phyloP scores from a whole-genome alignment of 2,329 filamentous ascomycete species.

The Diplodia mutila region DNA sequence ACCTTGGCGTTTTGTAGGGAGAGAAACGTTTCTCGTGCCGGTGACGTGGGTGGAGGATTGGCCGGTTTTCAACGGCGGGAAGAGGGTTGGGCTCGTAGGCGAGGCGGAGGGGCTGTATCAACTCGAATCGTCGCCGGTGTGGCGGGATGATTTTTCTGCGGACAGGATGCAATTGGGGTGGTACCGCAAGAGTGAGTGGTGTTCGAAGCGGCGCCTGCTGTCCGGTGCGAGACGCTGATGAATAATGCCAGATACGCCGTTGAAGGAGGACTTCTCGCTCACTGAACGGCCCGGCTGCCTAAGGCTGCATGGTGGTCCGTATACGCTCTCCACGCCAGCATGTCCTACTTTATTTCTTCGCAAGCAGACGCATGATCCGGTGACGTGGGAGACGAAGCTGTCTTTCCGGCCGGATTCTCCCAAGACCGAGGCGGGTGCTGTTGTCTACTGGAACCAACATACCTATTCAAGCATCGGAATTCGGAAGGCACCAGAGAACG shows the following conservation, averaged over 20 bases:
- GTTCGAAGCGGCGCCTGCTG: background rate
- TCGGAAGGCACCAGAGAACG: conserved; percentile 29
- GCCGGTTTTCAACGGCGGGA: conserved; percentile 56
- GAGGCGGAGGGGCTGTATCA: conserved; percentile 9
- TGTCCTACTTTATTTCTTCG: conserved; percentile 58
- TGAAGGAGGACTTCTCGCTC: conserved; percentile 53
- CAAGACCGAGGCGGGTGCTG: conserved; percentile 57
- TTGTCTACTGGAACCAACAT: conserved; percentile 59
- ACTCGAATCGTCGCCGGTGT: conserved; percentile 30
- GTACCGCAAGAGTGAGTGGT: conserved; percentile 44
- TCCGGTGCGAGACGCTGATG: background rate
- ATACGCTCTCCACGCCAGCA: conserved; percentile 55
- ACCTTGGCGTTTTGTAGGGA: conserved; percentile 36
- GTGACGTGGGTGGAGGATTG: conserved; percentile 57
- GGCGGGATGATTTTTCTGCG: conserved; percentile 46
- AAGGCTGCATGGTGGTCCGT: conserved; percentile 57
- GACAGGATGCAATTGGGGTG: conserved; percentile 42
- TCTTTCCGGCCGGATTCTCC: conserved; percentile 50
- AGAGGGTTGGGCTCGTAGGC: conserved; percentile 46
- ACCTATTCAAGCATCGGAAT: conserved; percentile 52
- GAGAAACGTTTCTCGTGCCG: conserved; percentile 57
- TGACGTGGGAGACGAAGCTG: conserved; percentile 50
- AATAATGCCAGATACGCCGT: conserved; percentile 49
- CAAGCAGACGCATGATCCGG: conserved; percentile 55
- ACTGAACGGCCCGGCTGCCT: conserved; percentile 50